Evolutionary conservation across 441 rosid species (phyloP), one percentile per base, ranked within the genome.

Genomic region (Bocquillonia castaneifolia): DNA sequence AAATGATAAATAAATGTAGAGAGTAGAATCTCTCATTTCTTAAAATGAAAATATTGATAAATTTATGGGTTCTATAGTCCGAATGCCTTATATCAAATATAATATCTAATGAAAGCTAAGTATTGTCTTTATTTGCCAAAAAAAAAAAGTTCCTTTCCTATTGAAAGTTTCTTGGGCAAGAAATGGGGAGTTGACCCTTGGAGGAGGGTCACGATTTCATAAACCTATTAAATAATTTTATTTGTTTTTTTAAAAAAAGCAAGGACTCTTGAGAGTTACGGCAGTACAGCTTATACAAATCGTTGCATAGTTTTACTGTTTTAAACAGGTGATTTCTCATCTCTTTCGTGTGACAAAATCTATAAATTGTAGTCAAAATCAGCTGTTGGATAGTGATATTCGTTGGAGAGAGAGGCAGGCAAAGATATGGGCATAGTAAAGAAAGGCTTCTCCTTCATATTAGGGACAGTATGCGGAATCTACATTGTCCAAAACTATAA

Each of bases 401-500:
- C n/a, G n/a, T n/a, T n/a, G n/a, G n/a, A n/a, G n/a, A n/a, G n/a
- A n/a, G n/a, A n/a, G n/a, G n/a, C n/a, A n/a, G n/a, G n/a, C n/a
- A n/a, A n/a, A 23, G 7, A 15, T 20, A 78, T 77, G 86, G 82
- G 83, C 23, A 50, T 80, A 10, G 58, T 77, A 25, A 67, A 77
- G 68, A 79, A 76, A 25, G 66, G 42, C 34, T 80, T 77, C 71
- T 68, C 78, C n/a, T 72, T 81, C 23, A 22, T 70, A 39, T 42
- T 69, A 0, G 84, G 81, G 42, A 67, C 80, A 26, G 57, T 72
- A 6, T 37, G 68, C 32, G 88, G 88, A 34, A 45, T 78, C 64
- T 80, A 78, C 68, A 57, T 81, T n/a, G 83, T 85, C 36, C 89
- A 81, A 74, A 83, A 77, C 69, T 83, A 85, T 67, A 53, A 63